A percentile compares a stretch with the other conserved stretches of the same genome.
Evolutionary conservation across 2,329 filamentous ascomycete genomes (phyloP).

Genomic region (Dothistroma pini): DNA sequence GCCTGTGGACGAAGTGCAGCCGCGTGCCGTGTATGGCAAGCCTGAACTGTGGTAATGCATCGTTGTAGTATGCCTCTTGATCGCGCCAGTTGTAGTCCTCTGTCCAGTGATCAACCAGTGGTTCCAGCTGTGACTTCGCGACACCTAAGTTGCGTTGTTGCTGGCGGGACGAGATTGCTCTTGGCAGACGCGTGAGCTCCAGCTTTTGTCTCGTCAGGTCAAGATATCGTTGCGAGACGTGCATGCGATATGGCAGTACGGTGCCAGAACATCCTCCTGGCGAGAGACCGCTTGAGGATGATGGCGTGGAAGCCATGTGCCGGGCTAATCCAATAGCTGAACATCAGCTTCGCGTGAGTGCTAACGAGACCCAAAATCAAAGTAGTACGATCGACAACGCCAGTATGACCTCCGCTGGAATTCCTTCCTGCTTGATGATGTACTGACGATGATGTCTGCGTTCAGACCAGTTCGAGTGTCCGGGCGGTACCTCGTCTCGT

Average conservation of each 20-base stretch:
- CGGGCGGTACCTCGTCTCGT: no score
- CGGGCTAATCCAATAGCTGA: background rate
- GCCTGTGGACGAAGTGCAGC: slow-evolving; percentile 63
- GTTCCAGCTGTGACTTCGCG: slow-evolving; percentile 60
- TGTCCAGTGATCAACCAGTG: slow-evolving; percentile 57
- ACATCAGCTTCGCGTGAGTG: background rate
- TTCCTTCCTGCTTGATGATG: no score
- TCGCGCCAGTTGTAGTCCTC: slow-evolving; percentile 63
- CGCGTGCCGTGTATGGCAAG: slow-evolving; percentile 50
- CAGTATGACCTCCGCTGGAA: background rate
- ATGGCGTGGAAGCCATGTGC: slow-evolving; percentile 18
- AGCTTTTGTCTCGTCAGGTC: slow-evolving; percentile 65
- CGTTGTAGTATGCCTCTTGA: slow-evolving; percentile 57
- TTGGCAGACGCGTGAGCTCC: slow-evolving; percentile 62
- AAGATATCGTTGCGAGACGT: slow-evolving; percentile 62
- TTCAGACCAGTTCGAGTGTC: no score
- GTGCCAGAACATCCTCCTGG: slow-evolving; percentile 9
- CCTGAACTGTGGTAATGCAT: slow-evolving; percentile 60
- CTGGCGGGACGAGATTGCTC: slow-evolving; percentile 44
- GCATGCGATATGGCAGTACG: slow-evolving; percentile 30
- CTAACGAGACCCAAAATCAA: background rate
- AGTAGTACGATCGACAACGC: background rate
- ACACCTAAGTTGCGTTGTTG: slow-evolving; percentile 38
- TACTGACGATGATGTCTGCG: no score
- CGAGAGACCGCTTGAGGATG: slow-evolving; percentile 10